Conservation (phyloP, 78 protist species). For the Dictyostelium intermedium region DNA sequence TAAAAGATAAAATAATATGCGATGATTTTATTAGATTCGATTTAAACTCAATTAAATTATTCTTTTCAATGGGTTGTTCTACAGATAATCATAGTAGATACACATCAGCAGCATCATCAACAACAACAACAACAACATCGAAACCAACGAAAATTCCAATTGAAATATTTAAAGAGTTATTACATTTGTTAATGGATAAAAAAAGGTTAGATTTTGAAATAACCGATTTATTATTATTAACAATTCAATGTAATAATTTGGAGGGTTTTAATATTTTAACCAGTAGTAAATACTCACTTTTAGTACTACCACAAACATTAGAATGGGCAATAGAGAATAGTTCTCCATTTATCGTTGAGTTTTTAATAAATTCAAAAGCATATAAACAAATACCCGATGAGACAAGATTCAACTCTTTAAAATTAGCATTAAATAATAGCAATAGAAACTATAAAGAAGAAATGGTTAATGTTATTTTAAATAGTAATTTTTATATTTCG, state of each 20-base stretch:
- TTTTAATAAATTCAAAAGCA: background rate
- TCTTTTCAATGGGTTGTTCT: background rate
- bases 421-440: background rate
- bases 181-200: background rate
- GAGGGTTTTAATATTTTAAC: background rate
- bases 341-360: background rate
- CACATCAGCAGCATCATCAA: no score
- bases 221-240: background rate
- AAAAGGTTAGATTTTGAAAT: background rate
- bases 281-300: background rate
- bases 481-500: background rate
- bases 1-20: background rate
- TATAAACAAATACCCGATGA: background rate
- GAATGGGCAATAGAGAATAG: background rate
- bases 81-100: background rate
- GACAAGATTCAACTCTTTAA: background rate
- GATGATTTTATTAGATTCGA: background rate
- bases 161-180: background rate
- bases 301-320: background rate
- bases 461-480: background rate
- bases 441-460: background rate
- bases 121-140: no score
- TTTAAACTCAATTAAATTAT: background rate
- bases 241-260: background rate
- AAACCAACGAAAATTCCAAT: background rate